Base-by-base conservation (phyloP, 345 rosid species). In the Citrus hindsii region DNA sequence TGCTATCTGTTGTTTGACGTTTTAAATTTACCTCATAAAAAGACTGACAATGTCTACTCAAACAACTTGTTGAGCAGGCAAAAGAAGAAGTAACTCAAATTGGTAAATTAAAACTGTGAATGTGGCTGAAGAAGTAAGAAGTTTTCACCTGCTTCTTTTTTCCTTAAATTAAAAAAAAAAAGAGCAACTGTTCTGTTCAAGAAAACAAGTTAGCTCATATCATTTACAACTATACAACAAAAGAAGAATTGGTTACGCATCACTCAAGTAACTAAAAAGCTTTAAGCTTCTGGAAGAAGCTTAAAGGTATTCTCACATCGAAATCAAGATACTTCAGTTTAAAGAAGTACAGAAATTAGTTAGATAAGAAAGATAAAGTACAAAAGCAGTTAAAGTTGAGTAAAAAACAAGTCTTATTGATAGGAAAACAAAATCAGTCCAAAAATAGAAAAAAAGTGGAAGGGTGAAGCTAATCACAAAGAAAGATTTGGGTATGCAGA, bases 1-100 rank as follows among this genome's bases (percentile, higher is more conserved):
- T 92, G 89, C 90, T 89, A 85, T 90, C 99, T 97, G 92, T 88
- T 83, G 66, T 42, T 82, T 53, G 76, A 71, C 74, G 71, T 63
- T 58, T 46, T 37, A 79, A 35, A 63, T 79, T 62, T 82, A 72
- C 27, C 12, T 9, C 48, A 38, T 14, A 70, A 33, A 62, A 9
- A 42, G 48, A 76, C 35, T 18, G 9, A 51, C 37, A 69, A 16
- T 21, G 51, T 62, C 33, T 61, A 69, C 14, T 53, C 4, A 18
- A 58, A 27, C 13, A 32, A 18, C 18, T 68, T 4, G 28, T 6
- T 35, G 16, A 64, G 48, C 61, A 37, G 55, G 37, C 33, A 55
- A 56, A 42, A n/a, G 28, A 68, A 59, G 67, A 74, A 72, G 18
- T 28, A 67, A 71, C 40, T 56, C 38, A 32, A 66, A 73, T 46